phyloP scores from a whole-genome alignment of 768 basidiomycete genomes.

The Hysterangium stoloniferum region DNA sequence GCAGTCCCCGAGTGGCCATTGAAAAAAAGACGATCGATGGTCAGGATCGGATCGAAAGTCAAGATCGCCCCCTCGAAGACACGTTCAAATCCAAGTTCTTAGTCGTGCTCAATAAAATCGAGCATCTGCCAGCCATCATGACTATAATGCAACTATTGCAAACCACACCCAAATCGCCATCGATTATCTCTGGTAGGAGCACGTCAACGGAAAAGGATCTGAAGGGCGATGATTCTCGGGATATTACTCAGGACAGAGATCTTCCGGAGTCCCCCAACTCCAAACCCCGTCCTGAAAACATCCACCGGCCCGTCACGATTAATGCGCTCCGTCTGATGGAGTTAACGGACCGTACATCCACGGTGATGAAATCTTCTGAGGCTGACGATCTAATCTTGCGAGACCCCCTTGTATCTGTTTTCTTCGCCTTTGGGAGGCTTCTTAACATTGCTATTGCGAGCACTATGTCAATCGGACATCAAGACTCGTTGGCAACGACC shows the following conservation, averaged over 20 bases:
- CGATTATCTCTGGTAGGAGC: slow-evolving; percentile 11
- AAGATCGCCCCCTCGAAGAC: too few relatives aligned
- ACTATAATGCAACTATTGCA: slow-evolving; percentile 70
- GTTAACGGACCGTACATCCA: slow-evolving; percentile 80
- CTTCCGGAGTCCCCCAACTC: neutral
- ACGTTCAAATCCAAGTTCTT: slow-evolving; percentile 53
- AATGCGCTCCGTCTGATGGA: slow-evolving; percentile 86
- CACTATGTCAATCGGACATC: slow-evolving; percentile 67
- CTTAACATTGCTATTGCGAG: slow-evolving; percentile 59
- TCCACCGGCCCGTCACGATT: slow-evolving; percentile 35
- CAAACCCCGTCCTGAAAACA: neutral
- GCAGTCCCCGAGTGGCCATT: too few relatives aligned
- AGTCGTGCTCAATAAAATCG: slow-evolving; percentile 72
- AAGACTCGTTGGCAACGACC: slow-evolving; percentile 61
- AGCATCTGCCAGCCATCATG: slow-evolving; percentile 78
- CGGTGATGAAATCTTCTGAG: slow-evolving; percentile 74
- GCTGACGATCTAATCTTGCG: slow-evolving; percentile 60
- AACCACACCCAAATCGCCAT: slow-evolving; percentile 16
- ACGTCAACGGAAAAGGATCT: slow-evolving; percentile 21
- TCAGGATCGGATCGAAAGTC: neutral
- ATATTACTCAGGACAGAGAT: neutral
- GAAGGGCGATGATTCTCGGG: slow-evolving; percentile 6
- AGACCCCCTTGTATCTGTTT: slow-evolving; percentile 67
- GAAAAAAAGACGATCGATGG: slow-evolving; percentile 12
- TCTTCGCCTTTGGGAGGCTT: slow-evolving; percentile 70